phyloP scores from a whole-genome alignment of 139 green algal genomes.

The Chlorella sorokiniana region DNA sequence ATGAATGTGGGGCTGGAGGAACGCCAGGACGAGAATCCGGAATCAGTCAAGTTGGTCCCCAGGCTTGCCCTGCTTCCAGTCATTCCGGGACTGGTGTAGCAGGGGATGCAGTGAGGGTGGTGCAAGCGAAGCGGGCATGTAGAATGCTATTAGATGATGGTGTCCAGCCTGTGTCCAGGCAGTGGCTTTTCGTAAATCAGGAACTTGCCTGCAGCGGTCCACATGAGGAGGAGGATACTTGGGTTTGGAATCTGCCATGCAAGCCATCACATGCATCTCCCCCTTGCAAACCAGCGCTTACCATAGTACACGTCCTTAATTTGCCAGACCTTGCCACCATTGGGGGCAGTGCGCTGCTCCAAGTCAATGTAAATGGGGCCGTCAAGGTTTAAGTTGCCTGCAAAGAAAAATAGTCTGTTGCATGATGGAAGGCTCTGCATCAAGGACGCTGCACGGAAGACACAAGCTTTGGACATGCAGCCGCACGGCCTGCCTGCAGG shows the following conservation, averaged over 20 bases:
- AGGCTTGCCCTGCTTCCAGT: too few relatives aligned
- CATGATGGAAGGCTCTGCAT: too few relatives aligned
- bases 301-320: constrained; percentile 43
- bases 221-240: not conserved
- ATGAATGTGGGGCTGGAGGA: too few relatives aligned
- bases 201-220: constrained; percentile 11
- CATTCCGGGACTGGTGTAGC: too few relatives aligned
- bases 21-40: too few relatives aligned
- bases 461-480: not conserved
- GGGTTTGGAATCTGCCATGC: not conserved
- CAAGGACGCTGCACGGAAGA: not conserved
- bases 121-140: too few relatives aligned
- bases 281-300: not conserved
- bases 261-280: too few relatives aligned
- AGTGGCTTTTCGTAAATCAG: not conserved
- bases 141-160: constrained; percentile 32
- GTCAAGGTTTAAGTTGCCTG: constrained; percentile 38
- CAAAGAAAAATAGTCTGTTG: not conserved
- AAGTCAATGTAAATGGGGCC: constrained; percentile 44
- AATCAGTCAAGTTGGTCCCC: too few relatives aligned
- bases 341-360: not conserved
- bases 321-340: constrained; percentile 23
- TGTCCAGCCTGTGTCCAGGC: constrained; percentile 6
- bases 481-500: too few relatives aligned
- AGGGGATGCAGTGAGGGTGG: too few relatives aligned